Base-by-base conservation (phyloP, 495 filamentous ascomycete species). In the Clohesyomyces aquaticus region DNA sequence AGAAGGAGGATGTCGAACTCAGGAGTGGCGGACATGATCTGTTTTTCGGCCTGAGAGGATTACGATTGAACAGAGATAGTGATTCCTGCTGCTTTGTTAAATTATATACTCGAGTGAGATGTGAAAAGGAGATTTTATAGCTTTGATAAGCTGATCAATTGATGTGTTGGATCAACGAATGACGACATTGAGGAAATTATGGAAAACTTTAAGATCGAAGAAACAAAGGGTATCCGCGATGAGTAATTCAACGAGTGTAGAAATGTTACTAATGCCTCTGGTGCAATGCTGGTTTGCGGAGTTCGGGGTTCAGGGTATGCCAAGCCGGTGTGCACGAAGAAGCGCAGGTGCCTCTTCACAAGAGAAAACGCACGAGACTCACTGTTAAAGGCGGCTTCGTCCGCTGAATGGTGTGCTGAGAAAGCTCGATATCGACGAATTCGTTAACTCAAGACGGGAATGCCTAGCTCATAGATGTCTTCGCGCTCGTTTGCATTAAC, bases 1-100 rank as follows among this genome's bases (percentile, higher is more conserved):
- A 91, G 84, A 41, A 96, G 76, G n/a, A 94, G 80, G 48, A 96
- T 55, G 69, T 95, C 90, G 74, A 91, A 96, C 72, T 86, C 80
- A 16, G 55, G 41, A 55, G 49, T 4, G 14, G n/a, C 25, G 8
- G 46, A 2, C 46, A 49, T 49, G 14, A 22, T 49, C 25, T 46
- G 42, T 55, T n/a, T n/a, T n/a, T n/a, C n/a, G n/a, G n/a, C n/a
- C n/a, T n/a, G n/a, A 14, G 32, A 38, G 6, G 32, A 38, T 6
- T 38, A 38, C 14, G 32, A 6, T 6, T 6, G 32, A 38, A 38
- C 6, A 14, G 14, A 14, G 32, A 14, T 38, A 38, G 6, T 38
- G 32, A 38, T 38, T 38, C 32, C 32, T 38, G 32, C 32, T 38
- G 32, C 32, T 14, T 14, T 38, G 32, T 6, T 38, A 38, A 38